Base-by-base conservation (phyloP, 23 red algal genomes). In the Gracilaria vermiculophylla region DNA sequence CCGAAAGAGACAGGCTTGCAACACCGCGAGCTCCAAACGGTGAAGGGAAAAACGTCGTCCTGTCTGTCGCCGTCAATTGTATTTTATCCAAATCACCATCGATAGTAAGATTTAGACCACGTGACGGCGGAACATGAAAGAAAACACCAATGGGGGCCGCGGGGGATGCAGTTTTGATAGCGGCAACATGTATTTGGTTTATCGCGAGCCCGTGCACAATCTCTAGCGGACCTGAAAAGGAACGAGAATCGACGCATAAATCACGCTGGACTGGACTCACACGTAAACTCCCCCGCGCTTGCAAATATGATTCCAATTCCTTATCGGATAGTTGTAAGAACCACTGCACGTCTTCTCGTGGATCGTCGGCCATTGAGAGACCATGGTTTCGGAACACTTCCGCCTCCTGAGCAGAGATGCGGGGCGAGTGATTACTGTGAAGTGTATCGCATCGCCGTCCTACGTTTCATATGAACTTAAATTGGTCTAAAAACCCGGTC, bases 181-280 rank as follows among this genome's bases (percentile, higher is more conserved):
- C 42, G 23, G 17, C 21, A 8, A 73, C 2, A 48, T 73, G 67
- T 48, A 73, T 12, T 25, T 10, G 67, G 25, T 73, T 73, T 40
- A 32, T 17, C 23, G 67, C 36, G n/a, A 73, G 21, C 47, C 67
- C 67, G 23, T 48, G 39, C 2, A 73, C 67, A 45, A 48, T 27
- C 37, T 24, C 7, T 23, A 73, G 9, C n/a, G 67, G 67, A 34
- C 67, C 67, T 42, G 67, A 45, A 28, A 73, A 73, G 24, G 39
- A 45, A 10, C 67, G 37, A 23, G 67, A 42, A 73, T 73, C 42
- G 2, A 73, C 23, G 17, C 39, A 47, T 28, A 73, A 20, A 5
- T 48, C 67, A 2, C 67, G 67, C 23, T 73, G 67, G 17, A 40
- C 67, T 23, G 67, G 67, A 73, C 47, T 73, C 39, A 73, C 23